Percentiles rank a stretch among this genome's conserved stretches.
Conservation (phyloP, 352 stramenopile genomes). For the Pythium guiyangense region DNA sequence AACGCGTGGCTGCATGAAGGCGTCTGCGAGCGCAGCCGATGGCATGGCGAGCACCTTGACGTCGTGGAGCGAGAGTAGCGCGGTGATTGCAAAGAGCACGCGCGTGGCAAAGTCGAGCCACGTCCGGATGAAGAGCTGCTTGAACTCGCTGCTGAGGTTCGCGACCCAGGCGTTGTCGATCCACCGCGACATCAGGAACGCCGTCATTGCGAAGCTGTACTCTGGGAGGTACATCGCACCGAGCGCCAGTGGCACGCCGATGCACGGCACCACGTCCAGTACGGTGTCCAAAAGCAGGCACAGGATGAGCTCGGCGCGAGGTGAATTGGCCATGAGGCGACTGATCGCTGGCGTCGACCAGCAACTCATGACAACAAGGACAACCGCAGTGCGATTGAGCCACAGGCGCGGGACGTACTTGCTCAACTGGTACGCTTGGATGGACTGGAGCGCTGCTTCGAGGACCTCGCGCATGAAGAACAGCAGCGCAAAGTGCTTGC, state of each 20-base stretch:
- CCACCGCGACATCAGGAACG: not conserved
- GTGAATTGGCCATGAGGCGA: not conserved
- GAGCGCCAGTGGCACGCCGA: not conserved
- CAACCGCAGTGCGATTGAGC: slow-evolving; percentile 1
- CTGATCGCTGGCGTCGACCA: slow-evolving; percentile 9
- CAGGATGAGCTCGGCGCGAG: not conserved
- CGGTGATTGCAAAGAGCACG: slow-evolving; percentile 3
- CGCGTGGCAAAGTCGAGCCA: slow-evolving; percentile 9
- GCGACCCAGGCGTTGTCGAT: not conserved
- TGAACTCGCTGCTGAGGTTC: slow-evolving; percentile 12
- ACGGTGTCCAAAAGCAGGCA: slow-evolving; percentile 7
- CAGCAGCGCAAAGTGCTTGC: slow-evolving; percentile 8
- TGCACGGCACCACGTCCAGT: slow-evolving; percentile 6
- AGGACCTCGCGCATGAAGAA: slow-evolving; percentile 12
- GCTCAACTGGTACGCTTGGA: slow-evolving; percentile 13
- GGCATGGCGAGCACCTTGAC: slow-evolving; percentile 8
- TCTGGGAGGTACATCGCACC: not conserved
- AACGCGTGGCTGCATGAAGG: not conserved
- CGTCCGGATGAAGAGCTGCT: slow-evolving; percentile 7
- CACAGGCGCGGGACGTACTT: slow-evolving; percentile 1
- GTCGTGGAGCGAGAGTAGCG: slow-evolving; percentile 8
- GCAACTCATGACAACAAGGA: slow-evolving; percentile 2
- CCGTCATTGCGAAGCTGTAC: not conserved
- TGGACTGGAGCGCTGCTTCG: slow-evolving; percentile 13
- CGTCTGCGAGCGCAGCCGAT: too few relatives aligned